Conservation (phyloP, 2,329 filamentous ascomycete genomes). For the Penicillium concentricum region DNA sequence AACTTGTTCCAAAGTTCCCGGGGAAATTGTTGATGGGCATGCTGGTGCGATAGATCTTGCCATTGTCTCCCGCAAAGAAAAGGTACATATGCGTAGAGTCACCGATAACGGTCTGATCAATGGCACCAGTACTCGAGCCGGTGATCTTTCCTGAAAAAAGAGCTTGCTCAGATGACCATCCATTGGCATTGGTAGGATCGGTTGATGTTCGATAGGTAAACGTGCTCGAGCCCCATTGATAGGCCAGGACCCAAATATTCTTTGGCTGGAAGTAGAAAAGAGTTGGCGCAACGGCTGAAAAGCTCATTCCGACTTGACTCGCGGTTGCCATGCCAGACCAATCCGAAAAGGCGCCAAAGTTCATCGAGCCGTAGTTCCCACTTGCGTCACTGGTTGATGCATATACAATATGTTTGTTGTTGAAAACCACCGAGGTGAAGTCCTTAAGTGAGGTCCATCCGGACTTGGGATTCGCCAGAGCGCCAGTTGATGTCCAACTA, state of each 20-base stretch:
- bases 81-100: constrained; percentile 63
- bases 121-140: constrained; percentile 53
- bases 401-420: constrained; percentile 62
- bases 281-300: constrained; percentile 56
- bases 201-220: constrained; percentile 62
- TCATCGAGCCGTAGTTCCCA: constrained; percentile 57
- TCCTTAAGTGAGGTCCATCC: constrained; percentile 63
- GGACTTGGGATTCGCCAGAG: constrained; percentile 53
- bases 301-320: constrained; percentile 52
- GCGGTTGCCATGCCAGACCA: constrained; percentile 53
- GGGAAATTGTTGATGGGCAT: constrained; percentile 66
- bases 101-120: constrained; percentile 65
- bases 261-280: constrained; percentile 64
- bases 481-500: constrained; percentile 55
- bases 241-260: constrained; percentile 62
- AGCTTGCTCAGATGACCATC: constrained; percentile 55
- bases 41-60: constrained; percentile 62
- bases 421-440: constrained; percentile 57
- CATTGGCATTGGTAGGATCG: constrained; percentile 57
- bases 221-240: constrained; percentile 61
- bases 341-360: constrained; percentile 55
- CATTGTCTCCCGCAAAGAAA: constrained; percentile 68
- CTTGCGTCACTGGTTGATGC: constrained; percentile 50
- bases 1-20: constrained; percentile 55
- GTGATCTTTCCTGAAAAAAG: constrained; percentile 58